Base-by-base conservation (phyloP, 75 land plant species). In the Selaginella tamariscina region DNA sequence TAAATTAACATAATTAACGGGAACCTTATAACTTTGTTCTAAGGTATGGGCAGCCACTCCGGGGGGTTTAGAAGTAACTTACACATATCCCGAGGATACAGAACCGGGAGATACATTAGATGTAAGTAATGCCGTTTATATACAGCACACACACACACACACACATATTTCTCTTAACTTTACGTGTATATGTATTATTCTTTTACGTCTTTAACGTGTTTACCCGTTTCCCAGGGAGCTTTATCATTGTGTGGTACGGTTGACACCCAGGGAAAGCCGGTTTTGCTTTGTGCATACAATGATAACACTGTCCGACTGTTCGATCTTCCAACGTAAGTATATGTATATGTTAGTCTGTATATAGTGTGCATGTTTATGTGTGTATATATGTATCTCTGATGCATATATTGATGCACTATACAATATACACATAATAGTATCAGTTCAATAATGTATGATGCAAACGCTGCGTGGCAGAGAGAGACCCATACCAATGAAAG, bases 21-120 rank as follows among this genome's bases (percentile, higher is more conserved):
- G 69, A 18, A 0, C 56, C n/a, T 39, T 31, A 30, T 0, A 56
- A 32, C 32, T 29, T 24, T 66, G 1, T 55, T 68, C 68, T 78
- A n/a, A 95, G 99, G 85, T 95, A 1, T 95, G 99, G 99, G 87
- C 74, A 63, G 72, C 91, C 20, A 81, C 82, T 29, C 74, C 81
- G 26, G 91, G 96, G 2, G 68, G 71, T 55, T 70, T 87, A 73
- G 96, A 95, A 80, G 82, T 82, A 55, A 88, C 86, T 21, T 90
- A 87, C 71, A 84, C 96, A 2, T 85, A 87, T 57, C 81, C 67
- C 20, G 89, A 88, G 78, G 94, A 88, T 56, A 82, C 82, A 75
- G 97, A 86, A 72, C 29, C 85, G 55, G 49, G 49, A 39, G 49
- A 39, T 15, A 15, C 5, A 39, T 15, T 39, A 5, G 49, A 39